phyloP scores from a whole-genome alignment of 495 filamentous ascomycete species.

The Penicillium dipodomyicola region DNA sequence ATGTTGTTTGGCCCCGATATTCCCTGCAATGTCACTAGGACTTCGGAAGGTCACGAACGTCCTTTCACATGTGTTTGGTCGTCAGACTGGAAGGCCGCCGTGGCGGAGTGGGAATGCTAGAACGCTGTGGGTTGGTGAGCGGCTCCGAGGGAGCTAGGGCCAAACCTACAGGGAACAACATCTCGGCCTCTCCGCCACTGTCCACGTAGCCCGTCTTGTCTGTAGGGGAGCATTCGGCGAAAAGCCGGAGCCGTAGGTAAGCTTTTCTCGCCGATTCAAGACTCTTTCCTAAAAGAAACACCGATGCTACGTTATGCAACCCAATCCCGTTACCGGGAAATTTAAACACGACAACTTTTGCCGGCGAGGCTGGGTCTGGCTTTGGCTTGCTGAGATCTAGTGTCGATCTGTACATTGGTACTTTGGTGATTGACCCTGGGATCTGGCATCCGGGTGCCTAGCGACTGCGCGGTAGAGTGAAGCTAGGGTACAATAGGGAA shows the following conservation, averaged over 20 bases:
- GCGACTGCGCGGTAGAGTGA: background rate
- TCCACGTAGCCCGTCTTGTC: background rate
- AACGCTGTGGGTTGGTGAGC: conserved; percentile 19
- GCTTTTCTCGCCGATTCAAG: conserved; percentile 20
- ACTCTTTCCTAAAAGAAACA: conserved; percentile 26
- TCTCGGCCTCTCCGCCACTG: conserved; percentile 1
- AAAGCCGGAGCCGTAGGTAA: conserved; percentile 12
- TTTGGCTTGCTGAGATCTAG: conserved; percentile 3
- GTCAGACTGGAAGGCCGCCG: conserved; percentile 22
- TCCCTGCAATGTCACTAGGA: conserved; percentile 20
- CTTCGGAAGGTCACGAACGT: conserved; percentile 19
- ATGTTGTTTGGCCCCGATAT: background rate
- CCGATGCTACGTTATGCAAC: conserved; percentile 33
- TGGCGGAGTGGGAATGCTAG: conserved; percentile 9
- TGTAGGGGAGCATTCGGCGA: conserved; percentile 2
- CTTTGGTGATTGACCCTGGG: conserved; percentile 6
- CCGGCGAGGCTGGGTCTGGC: conserved; percentile 9
- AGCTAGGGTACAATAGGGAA: background rate
- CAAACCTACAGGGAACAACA: background rate
- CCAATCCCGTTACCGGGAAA: conserved; percentile 27
- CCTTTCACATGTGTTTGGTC: conserved; percentile 26
- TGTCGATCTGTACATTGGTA: conserved; percentile 11
- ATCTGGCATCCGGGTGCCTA: conserved; percentile 6
- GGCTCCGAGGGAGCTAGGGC: background rate
- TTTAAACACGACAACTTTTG: conserved; percentile 12